These are phyloP conservation scores for Corrigiola litoralis DNA, from an alignment of 179 eudicot genomes.

Conservation along the genomic window DNA sequence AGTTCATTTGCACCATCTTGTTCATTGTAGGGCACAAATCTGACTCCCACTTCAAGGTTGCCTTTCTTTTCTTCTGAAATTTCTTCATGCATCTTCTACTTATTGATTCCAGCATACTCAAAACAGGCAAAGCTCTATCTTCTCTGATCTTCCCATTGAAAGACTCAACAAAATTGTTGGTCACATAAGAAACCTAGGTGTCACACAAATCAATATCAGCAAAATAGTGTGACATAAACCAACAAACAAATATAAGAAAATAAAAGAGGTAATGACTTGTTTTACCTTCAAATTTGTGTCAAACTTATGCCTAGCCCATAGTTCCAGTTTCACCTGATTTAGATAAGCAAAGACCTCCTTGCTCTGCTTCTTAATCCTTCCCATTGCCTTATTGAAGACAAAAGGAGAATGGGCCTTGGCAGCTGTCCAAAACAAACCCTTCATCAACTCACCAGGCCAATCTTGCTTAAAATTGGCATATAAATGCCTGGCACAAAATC, in stretches of 20 bases:
- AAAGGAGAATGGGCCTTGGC: not conserved
- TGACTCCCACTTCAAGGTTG: not conserved
- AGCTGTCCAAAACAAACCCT: not conserved
- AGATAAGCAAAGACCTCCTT: not conserved
- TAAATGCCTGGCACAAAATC: not conserved
- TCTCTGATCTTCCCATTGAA: not conserved
- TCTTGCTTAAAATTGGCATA: not conserved
- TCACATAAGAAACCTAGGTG: too few relatives aligned
- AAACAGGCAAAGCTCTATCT: not conserved
- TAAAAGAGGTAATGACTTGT: too few relatives aligned
- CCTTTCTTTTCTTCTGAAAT: not conserved
- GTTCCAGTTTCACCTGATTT: not conserved
- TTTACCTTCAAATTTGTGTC: not conserved
- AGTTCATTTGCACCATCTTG: not conserved
- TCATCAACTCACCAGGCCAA: not conserved
- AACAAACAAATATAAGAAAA: too few relatives aligned
- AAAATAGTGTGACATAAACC: too few relatives aligned
- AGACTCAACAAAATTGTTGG: constrained; percentile 2
- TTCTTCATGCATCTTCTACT: constrained; percentile 2
- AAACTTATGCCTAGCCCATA: not conserved
- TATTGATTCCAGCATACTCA: not conserved
- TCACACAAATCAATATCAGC: too few relatives aligned
- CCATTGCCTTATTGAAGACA: not conserved
- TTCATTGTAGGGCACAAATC: not conserved
- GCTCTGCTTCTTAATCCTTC: not conserved